Percentiles rank a stretch among this genome's conserved stretches.
These are phyloP conservation scores for Aspergillus floridensis DNA, from an alignment of 2,329 filamentous ascomycete species.

Conservation along the genomic window DNA sequence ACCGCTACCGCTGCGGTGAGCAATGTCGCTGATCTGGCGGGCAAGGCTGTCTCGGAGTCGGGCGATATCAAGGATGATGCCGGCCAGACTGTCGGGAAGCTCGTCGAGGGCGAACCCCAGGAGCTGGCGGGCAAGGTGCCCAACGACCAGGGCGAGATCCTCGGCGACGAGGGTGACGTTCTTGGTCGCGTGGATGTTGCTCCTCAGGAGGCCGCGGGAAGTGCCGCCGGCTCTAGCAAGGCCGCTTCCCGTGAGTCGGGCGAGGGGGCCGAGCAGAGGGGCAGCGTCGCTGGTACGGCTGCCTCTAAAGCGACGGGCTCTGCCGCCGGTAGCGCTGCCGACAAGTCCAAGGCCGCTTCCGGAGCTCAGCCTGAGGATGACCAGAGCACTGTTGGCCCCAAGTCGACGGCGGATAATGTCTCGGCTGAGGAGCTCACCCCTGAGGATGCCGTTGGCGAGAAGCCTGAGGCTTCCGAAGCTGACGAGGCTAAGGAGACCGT, in stretches of 20 bases:
- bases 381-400: not conserved
- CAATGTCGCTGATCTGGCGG: slow-evolving; percentile 35
- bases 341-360: slow-evolving; percentile 12
- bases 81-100: slow-evolving; percentile 38
- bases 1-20: slow-evolving; percentile 25
- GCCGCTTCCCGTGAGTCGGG: not conserved
- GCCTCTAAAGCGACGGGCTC: slow-evolving; percentile 30
- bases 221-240: not conserved
- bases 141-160: slow-evolving; percentile 36
- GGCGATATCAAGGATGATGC: slow-evolving; percentile 51
- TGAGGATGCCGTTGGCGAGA: slow-evolving; percentile 52
- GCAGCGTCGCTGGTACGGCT: not conserved
- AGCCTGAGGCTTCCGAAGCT: slow-evolving; percentile 42
- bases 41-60: slow-evolving; percentile 50
- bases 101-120: slow-evolving; percentile 41
- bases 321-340: slow-evolving; percentile 34
- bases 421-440: slow-evolving; percentile 28
- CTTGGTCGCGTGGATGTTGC: slow-evolving; percentile 37
- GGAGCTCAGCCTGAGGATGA: not conserved
- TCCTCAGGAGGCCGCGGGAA: slow-evolving; percentile 39
- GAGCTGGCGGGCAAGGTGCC: slow-evolving; percentile 42
- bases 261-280: not conserved
- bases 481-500: slow-evolving; percentile 41
- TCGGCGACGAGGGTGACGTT: slow-evolving; percentile 36
- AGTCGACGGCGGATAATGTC: not conserved